phyloP scores from a whole-genome alignment of 1,284 basidiomycete species.

The Trichosporon sp. region DNA sequence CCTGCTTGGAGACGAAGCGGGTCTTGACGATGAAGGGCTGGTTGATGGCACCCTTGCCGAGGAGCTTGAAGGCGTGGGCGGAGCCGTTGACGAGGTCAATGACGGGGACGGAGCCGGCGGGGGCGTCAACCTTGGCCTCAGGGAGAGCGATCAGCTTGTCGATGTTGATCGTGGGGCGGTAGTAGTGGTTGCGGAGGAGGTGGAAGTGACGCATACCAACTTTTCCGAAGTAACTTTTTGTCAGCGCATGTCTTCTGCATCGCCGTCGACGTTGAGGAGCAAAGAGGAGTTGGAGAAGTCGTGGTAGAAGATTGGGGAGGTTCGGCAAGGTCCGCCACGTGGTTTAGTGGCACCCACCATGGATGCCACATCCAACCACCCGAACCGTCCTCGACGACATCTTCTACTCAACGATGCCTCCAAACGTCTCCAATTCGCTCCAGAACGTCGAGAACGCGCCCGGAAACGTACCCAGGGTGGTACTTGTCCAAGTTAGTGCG shows the following conservation, averaged over 20 bases:
- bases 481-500: slow-evolving; percentile 64
- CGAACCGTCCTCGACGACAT: background rate
- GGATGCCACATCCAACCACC: background rate
- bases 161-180: slow-evolving; percentile 94
- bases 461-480: background rate
- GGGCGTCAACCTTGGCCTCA: slow-evolving; percentile 56
- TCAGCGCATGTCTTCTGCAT: slow-evolving; percentile 14
- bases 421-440: background rate
- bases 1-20: slow-evolving; percentile 83
- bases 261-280: too few species aligned
- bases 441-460: background rate
- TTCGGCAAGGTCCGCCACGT: too few species aligned
- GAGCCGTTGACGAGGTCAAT: slow-evolving; percentile 72
- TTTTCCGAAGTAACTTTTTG: slow-evolving; percentile 67
- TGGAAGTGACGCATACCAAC: slow-evolving; percentile 99
- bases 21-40: slow-evolving; percentile 92
- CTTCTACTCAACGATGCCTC: background rate
- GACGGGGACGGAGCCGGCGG: slow-evolving; percentile 72
- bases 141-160: slow-evolving; percentile 66
- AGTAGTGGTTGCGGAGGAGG: slow-evolving; percentile 84
- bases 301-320: background rate
- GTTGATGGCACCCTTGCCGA: slow-evolving; percentile 57
- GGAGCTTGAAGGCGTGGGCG: slow-evolving; percentile 86
- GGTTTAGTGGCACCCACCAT: background rate
- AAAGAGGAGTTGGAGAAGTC: background rate